Base-by-base conservation (phyloP, 352 stramenopile genomes). In the Globisporangium solare region DNA sequence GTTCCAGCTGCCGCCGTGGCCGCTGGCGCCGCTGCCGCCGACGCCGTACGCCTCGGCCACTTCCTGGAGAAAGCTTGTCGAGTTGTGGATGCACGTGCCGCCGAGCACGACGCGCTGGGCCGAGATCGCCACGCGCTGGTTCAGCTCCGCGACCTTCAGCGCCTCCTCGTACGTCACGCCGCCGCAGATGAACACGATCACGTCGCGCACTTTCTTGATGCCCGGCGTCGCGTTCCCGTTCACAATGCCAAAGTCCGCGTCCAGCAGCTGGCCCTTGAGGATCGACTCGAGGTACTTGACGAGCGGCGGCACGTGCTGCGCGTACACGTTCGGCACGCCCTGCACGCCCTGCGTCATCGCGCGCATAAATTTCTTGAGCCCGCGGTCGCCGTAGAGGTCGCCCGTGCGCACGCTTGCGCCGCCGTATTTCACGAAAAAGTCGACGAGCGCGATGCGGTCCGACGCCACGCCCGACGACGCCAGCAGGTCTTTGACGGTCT, bases 141-240 rank as follows among this genome's bases (percentile, higher is more conserved):
- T 99, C 54, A 99, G 89, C 66, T 99, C 91, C 21, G 81, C 92
- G 45, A 99, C 89, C 63, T 98, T 98, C 53, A 88, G 96, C n/a
- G 96, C 94, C 77, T 99, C 97, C 71, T 99, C 97, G 67, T 98
- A 99, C 10, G 97, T 99, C 27, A 93, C 91, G 57, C 97, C 97
- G 55, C 97, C 97, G 15, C 97, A 94, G 73, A 99, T 97, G 69
- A 98, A 99, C 48, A 99, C 89, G 59, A 99, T 94, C 31, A 99
- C 88, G 66, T 99, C 92, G 54, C 87, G 73, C 31, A 99, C 80
- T 3, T 95, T 98, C 60, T 98, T 95, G 63, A 98, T 87, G 14
- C 99, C 77, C 1, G 98, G 79, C 47, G 93, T 96, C 15, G 94
- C 87, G 66, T 98, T 97, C 68, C 98, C 97, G 37, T 98, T 97